These are phyloP conservation scores for Hippophae gyantsensis DNA, from an alignment of 306 rosid genomes.

Conservation along the genomic window DNA sequence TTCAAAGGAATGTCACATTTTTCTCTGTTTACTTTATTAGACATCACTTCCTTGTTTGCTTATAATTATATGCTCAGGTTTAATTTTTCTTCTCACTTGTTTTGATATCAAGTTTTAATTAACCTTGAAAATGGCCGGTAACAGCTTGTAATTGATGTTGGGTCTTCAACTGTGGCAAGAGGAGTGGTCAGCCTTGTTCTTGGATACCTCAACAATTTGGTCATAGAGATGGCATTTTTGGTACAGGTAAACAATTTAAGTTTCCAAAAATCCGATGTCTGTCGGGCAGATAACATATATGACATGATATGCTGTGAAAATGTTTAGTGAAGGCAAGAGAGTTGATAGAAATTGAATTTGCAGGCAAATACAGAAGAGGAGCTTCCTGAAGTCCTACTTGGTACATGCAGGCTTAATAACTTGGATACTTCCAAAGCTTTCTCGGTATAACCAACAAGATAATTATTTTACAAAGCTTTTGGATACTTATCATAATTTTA, in stretches of 20 bases:
- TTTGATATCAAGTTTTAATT: background rate
- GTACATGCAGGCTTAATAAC: conserved; percentile 73
- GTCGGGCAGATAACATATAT: too few relatives aligned
- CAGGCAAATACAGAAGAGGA: conserved; percentile 78
- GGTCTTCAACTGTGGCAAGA: conserved; percentile 80
- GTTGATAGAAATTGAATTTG: background rate
- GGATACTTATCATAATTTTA: too few relatives aligned
- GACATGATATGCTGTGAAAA: too few relatives aligned
- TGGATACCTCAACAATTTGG: conserved; percentile 84
- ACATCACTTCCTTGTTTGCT: background rate
- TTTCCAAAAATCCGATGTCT: too few relatives aligned
- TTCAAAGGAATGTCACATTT: background rate
- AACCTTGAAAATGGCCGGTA: conserved; percentile 13
- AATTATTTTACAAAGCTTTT: too few relatives aligned
- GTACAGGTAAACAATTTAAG: conserved; percentile 48
- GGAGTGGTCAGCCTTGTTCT: conserved; percentile 82
- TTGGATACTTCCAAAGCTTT: conserved; percentile 61
- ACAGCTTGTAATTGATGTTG: conserved; percentile 58
- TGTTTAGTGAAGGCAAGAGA: too few relatives aligned
- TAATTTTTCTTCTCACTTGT: too few relatives aligned
- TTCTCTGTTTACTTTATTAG: background rate
- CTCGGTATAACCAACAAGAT: background rate
- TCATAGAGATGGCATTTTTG: conserved; percentile 86
- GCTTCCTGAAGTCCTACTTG: conserved; percentile 73
- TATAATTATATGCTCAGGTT: background rate